Evolutionary conservation across 2,329 filamentous ascomycete genomes (phyloP), one percentile per base, ranked within the genome.

Genomic region (Xylariaceae sp.): DNA sequence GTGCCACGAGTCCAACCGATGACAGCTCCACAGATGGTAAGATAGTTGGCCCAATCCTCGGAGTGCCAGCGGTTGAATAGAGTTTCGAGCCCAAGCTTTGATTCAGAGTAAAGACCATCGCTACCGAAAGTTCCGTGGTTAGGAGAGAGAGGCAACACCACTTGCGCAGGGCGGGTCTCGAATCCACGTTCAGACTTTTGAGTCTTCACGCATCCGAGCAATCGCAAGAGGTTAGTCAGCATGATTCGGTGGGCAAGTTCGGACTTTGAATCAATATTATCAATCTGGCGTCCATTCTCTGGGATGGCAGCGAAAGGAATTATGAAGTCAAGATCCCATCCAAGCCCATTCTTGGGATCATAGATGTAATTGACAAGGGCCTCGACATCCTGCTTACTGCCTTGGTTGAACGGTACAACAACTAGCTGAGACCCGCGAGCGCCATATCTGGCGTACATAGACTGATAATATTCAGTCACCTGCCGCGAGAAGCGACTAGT

Each of bases 1-100:
- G 95, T 99, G 65, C 94, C 95, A 79, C 95, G 94, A 67, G 95
- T 99, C 95, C 95, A 99, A 62, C 95, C 95, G 73, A 99, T 99
- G 75, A 98, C 92, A 62, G 94, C 94, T 80, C 95, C 95, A 69
- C 95, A 99, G 67, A 99, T 95, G 59, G 94, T 98, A 69, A 99
- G 91, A 80, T 96, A 99, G 79, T 94, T 94, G 65, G 87, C 89
- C 95, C 95, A 99, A 79, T 87, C 93, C 79, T 99, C 95, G 0
- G 95, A 96, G 77, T 96, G 90, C 95, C 95, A 99, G 67, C 95
- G 87, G 80, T 96, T 97, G 86, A 99, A 98, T 33, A 99, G 85
- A 4, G 95, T 98, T 82, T 99, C 95, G 7, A 99, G 84, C 39
- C 89, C 95, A 57, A 99, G 88, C 80, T 99, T 99, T 44, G 95